Base-by-base conservation (phyloP, 2,329 filamentous ascomycete genomes). In the Sclerotinia borealis region DNA sequence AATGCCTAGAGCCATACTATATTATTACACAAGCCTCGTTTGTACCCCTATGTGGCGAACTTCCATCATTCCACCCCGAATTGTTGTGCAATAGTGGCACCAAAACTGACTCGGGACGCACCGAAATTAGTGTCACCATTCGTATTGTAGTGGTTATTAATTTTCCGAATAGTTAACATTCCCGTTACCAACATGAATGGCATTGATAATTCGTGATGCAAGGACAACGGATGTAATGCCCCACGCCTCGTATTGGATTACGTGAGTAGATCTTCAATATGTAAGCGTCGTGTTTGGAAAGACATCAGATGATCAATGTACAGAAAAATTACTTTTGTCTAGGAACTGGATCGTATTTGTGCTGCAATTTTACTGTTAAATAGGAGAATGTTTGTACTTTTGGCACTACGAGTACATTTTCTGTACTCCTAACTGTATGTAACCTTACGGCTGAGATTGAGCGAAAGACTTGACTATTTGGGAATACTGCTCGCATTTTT, bases 241-340 rank as follows among this genome's bases (percentile, higher is more conserved):
- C 58, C 58, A n/a, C n/a, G 47, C 19, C 58, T 41, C 58, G 58
- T 60, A 60, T 60, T 19, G 34, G 47, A 60, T 60, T 60, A 52
- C 47, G 25, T 60, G 58, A 52, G 58, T 19, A 17, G 37, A 22
- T 55, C 52, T 55, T 25, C 52, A 31, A 25, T 25, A 29, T 60
- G 37, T 60, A 60, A 52, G 36, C 47, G 41, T 52, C 58, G 58
- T 60, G 45, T 60, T 60, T 37, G 34, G 25, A 15, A 6, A 2
- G 15, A 17, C n/a, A 43, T 55, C 52, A 43, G 52, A 43, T 55
- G 52, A 43, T 22, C 13, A 10, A 5, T 34, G 31, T n/a, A 22
- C n/a, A 19, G 25, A 11, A 19, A n/a, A 19, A 11, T 31, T 19
- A 31, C 22, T 4, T 17, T 0, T n/a, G n/a, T n/a, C 10, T n/a